Percentiles rank a stretch among this genome's conserved stretches.
Conservation (phyloP, 345 rosid genomes). For the Gossypium australe region DNA sequence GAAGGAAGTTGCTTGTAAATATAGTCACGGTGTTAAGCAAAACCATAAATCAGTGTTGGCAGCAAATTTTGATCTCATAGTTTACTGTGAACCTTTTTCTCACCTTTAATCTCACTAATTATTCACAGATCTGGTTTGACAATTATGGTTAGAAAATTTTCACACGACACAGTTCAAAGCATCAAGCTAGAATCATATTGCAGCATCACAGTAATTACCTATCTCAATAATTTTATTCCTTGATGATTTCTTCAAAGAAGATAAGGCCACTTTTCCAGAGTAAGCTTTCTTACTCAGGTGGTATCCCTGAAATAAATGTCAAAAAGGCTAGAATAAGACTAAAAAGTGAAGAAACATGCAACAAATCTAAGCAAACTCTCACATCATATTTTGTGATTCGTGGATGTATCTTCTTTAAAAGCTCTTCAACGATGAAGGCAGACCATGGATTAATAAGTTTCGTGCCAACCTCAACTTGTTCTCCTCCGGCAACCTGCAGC, state of each 20-base stretch:
- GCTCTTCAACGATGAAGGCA: conserved; percentile 37
- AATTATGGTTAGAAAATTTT: not conserved
- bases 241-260: conserved; percentile 52
- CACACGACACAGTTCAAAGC: not conserved
- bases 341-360: not conserved
- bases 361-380: conserved; percentile 12
- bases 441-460: conserved; percentile 66
- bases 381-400: conserved; percentile 57
- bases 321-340: conserved; percentile 18
- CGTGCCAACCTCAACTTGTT: conserved; percentile 16
- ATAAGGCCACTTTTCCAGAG: conserved; percentile 58
- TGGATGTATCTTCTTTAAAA: conserved; percentile 49
- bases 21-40: not conserved
- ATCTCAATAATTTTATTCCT: conserved; percentile 76
- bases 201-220: conserved; percentile 39
- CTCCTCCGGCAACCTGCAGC: conserved; percentile 40
- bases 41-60: not conserved
- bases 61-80: not conserved
- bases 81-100: not conserved
- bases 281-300: conserved; percentile 51
- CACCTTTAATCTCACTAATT: not conserved
- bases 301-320: conserved; percentile 62
- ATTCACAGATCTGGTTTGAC: not conserved
- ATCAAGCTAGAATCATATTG: not conserved
- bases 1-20: not conserved